Conservation (phyloP, 2,329 filamentous ascomycete genomes). For the Fusarium marasasianum region DNA sequence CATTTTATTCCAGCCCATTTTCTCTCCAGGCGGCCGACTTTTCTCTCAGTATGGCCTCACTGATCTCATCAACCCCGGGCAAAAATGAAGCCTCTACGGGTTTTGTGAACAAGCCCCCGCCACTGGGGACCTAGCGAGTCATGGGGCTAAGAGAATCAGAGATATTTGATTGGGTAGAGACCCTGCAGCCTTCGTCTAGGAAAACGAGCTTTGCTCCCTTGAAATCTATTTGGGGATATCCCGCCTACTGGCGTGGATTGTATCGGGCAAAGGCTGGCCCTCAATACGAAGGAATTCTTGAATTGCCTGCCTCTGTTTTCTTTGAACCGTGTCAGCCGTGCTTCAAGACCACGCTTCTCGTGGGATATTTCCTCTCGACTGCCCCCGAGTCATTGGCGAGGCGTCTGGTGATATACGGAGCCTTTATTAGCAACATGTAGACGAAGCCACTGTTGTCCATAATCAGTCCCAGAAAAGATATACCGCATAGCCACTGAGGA, state of each 20-base stretch:
- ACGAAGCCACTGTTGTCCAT: conserved; percentile 14
- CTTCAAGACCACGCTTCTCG: conserved; percentile 32
- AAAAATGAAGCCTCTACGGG: conserved; percentile 26
- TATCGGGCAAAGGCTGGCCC: conserved; percentile 41
- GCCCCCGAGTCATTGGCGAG: conserved; percentile 35
- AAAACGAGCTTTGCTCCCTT: conserved; percentile 44
- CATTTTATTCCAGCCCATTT: conserved; percentile 18
- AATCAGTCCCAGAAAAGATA: conserved; percentile 24
- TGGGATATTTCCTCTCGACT: conserved; percentile 41
- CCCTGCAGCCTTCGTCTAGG: conserved; percentile 42
- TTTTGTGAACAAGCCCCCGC: conserved; percentile 38
- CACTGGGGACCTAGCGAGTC: conserved; percentile 41
- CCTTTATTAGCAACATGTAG: conserved; percentile 36
- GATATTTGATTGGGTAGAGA: conserved; percentile 36
- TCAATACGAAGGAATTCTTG: conserved; percentile 42
- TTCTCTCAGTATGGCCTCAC: conserved; percentile 41
- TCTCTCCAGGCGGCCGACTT: conserved; percentile 28
- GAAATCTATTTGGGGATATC: conserved; percentile 43
- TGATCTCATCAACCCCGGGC: conserved; percentile 31
- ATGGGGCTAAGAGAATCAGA: conserved; percentile 37
- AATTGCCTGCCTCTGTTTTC: conserved; percentile 37
- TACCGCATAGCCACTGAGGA: conserved; percentile 20
- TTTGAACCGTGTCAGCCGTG: conserved; percentile 37
- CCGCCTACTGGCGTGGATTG: conserved; percentile 40
- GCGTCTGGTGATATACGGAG: conserved; percentile 38